These are phyloP conservation scores for Trichoderma sp. DNA, from an alignment of 2,329 filamentous ascomycete species.

Conservation along the genomic window DNA sequence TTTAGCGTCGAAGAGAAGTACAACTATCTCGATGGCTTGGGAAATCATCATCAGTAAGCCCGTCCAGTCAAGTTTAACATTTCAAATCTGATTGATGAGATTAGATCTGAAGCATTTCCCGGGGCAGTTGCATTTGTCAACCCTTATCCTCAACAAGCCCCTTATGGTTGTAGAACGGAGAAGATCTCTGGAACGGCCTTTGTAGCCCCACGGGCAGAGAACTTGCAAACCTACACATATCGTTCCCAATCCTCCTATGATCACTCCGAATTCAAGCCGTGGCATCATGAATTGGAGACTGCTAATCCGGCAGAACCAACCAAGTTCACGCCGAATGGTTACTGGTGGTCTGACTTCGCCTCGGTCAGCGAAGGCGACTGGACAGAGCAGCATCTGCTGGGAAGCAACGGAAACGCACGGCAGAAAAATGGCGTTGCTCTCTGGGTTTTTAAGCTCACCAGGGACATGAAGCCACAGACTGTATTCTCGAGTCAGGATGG, in stretches of 20 bases:
- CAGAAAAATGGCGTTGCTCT: not conserved
- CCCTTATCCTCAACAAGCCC: not conserved
- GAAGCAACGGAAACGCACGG: not conserved
- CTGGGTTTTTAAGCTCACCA: not conserved
- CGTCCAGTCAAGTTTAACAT: not conserved
- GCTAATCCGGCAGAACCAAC: not conserved
- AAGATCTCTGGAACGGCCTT: not conserved
- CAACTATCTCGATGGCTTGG: not conserved
- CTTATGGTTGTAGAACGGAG: not conserved
- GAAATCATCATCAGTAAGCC: not conserved
- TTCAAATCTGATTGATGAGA: not conserved
- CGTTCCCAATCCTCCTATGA: not conserved
- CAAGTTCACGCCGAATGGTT: not conserved
- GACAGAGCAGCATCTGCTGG: not conserved
- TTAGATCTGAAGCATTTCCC: not conserved
- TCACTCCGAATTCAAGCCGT: not conserved
- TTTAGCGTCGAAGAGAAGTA: not conserved
- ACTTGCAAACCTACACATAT: not conserved
- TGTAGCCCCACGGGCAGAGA: not conserved
- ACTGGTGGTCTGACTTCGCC: not conserved
- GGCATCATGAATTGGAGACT: not conserved
- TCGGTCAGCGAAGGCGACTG: not conserved
- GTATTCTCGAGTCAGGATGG: not conserved
- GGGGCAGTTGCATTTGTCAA: not conserved
- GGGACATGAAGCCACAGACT: not conserved